Percentiles rank a stretch among this genome's conserved stretches.
phyloP scores from a whole-genome alignment of 345 rosid species.

The Cardiospermum halicacabum region DNA sequence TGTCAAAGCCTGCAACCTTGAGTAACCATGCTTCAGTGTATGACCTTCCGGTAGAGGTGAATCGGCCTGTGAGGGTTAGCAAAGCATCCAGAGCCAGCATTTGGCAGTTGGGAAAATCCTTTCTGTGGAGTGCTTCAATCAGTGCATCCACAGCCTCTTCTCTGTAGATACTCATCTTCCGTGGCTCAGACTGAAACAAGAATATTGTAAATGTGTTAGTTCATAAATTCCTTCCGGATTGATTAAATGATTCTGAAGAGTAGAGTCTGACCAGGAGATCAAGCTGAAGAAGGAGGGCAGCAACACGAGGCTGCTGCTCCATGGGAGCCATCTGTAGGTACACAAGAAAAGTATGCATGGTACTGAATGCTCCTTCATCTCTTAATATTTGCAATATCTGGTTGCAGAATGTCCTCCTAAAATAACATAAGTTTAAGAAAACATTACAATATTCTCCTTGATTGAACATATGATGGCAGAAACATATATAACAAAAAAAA shows the following conservation, averaged over 20 bases:
- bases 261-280: conserved; percentile 50
- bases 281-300: conserved; percentile 65
- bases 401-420: conserved; percentile 51
- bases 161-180: conserved; percentile 69
- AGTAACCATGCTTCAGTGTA: conserved; percentile 57
- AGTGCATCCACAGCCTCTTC: conserved; percentile 62
- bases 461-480: neutral
- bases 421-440: conserved; percentile 11
- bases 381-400: conserved; percentile 46
- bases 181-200: conserved; percentile 48
- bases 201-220: conserved; percentile 5
- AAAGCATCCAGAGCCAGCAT: conserved; percentile 48
- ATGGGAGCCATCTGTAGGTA: conserved; percentile 72
- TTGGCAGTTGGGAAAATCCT: conserved; percentile 52
- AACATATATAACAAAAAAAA: neutral
- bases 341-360: conserved; percentile 66
- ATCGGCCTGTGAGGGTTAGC: conserved; percentile 43
- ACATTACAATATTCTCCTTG: neutral
- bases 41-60: conserved; percentile 39
- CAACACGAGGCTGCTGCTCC: conserved; percentile 52
- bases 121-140: conserved; percentile 48
- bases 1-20: conserved; percentile 52
- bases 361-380: conserved; percentile 61
- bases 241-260: conserved; percentile 3
- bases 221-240: neutral